A percentile compares a stretch with the other conserved stretches of the same genome.
Conservation (phyloP, 129 eudicot species). For the Deinandra increscens region DNA sequence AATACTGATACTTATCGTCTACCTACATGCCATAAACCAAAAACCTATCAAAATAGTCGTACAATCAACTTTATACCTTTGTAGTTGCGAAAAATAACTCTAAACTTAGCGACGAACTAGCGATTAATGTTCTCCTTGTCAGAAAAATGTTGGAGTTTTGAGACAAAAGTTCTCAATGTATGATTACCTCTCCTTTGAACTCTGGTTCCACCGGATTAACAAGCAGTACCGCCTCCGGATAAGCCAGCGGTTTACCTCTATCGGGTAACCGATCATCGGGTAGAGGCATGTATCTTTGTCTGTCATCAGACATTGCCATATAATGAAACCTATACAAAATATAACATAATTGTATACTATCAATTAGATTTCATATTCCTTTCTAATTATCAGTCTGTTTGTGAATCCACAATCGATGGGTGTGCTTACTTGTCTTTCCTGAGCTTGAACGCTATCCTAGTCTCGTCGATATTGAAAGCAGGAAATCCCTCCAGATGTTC, state of each 20-base stretch:
- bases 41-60: no score
- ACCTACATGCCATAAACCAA: conserved; percentile 34
- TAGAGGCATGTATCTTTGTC: conserved; percentile 76
- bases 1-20: conserved; percentile 65
- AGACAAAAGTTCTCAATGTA: background rate
- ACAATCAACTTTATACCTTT: no score
- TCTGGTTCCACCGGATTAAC: conserved; percentile 76
- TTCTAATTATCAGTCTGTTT: background rate
- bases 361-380: background rate
- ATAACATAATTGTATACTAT: background rate
- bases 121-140: no score
- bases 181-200: conserved; percentile 82
- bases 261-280: conserved; percentile 58
- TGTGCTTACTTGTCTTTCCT: conserved; percentile 63
- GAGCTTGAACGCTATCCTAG: conserved; percentile 86
- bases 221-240: conserved; percentile 83
- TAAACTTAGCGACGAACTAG: no score
- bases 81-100: no score
- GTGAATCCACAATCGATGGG: background rate
- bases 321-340: conserved; percentile 60
- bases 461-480: conserved; percentile 63
- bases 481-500: conserved; percentile 72
- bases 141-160: no score
- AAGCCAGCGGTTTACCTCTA: conserved; percentile 67
- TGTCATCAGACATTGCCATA: conserved; percentile 81